Evolutionary conservation across 2,329 filamentous ascomycete species (phyloP).

Genomic region (Trichoderma pleuroti): DNA sequence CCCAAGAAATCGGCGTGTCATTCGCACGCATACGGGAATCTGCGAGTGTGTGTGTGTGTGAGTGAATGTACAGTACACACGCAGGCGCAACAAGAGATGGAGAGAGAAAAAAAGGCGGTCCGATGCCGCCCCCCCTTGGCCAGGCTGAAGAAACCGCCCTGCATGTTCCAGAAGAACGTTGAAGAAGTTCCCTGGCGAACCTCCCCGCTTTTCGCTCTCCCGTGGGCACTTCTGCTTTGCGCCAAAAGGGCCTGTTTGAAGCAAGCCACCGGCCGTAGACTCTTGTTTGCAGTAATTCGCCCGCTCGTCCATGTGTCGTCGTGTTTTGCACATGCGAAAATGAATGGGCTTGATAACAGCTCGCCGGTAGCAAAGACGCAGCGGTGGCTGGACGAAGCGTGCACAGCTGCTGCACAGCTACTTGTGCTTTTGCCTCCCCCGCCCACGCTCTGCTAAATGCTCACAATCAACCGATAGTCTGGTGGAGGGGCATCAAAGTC

Average conservation of each 20-base stretch:
- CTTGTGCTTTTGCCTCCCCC: neutral
- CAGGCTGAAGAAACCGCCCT: slow-evolving; percentile 16
- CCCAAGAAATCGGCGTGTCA: neutral
- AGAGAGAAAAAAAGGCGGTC: neutral
- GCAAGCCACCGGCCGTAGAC: neutral
- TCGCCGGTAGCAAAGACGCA: neutral
- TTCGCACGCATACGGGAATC: neutral
- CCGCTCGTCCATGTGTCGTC: neutral
- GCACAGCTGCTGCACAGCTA: neutral
- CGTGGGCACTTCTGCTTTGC: neutral
- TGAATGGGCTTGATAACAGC: neutral
- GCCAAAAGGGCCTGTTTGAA: neutral
- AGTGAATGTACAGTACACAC: neutral
- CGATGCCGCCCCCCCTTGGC: neutral
- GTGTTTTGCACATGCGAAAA: neutral
- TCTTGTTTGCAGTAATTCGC: neutral
- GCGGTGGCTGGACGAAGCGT: neutral
- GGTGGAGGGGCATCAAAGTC: neutral
- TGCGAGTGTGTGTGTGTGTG: neutral
- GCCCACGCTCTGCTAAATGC: neutral
- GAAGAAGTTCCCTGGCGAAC: neutral
- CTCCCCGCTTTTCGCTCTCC: neutral
- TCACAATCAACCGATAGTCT: neutral
- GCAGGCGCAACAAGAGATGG: neutral
- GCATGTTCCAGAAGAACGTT: slow-evolving; percentile 11